Percentiles rank a stretch among this genome's conserved stretches.
Evolutionary conservation across 2,329 filamentous ascomycete species (phyloP).

Genomic region (Stenocarpella maydis): DNA sequence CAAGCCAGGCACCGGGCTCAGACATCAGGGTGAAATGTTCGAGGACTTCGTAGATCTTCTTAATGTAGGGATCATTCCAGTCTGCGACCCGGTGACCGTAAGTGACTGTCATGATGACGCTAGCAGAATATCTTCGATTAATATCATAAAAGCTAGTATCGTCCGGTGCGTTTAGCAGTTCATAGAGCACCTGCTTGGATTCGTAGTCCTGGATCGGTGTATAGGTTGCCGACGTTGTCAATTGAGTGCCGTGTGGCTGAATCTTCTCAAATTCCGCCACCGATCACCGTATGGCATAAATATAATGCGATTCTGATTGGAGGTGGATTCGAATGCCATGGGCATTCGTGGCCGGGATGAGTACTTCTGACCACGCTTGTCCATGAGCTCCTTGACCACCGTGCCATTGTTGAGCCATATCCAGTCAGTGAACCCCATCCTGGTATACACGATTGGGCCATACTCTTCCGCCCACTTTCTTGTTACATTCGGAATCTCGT

Average conservation of each 20-base stretch:
- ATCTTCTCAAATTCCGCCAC: neutral
- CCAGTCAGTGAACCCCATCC: no score
- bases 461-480: no score
- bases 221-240: neutral
- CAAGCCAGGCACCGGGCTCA: no score
- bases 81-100: neutral
- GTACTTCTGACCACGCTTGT: slow-evolving; percentile 2
- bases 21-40: no score
- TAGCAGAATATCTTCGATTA: neutral
- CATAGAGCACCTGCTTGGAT: neutral
- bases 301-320: neutral
- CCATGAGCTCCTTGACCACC: neutral
- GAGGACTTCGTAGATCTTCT: no score
- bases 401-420: no score
- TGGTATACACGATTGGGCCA: no score
- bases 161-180: neutral
- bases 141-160: no score
- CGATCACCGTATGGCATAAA: neutral
- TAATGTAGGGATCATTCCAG: no score
- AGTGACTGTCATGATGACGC: neutral
- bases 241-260: neutral
- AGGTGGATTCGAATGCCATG: neutral
- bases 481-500: no score
- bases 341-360: neutral
- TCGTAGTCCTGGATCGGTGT: neutral